Evolutionary conservation across 73 alveolate species (phyloP).

Genomic region (Uronychia setigera): DNA sequence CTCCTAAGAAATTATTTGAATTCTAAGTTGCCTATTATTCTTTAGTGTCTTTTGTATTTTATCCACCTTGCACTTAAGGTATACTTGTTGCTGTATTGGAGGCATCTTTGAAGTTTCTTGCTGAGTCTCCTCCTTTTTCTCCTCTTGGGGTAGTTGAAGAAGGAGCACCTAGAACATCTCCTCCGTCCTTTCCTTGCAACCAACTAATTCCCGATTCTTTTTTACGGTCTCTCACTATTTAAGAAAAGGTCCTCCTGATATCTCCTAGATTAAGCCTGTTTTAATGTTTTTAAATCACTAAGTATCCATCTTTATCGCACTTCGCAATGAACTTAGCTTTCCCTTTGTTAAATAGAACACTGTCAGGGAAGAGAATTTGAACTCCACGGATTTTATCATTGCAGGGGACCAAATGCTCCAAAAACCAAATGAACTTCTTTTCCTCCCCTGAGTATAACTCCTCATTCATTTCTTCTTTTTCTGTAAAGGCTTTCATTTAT

Average conservation of each 20-base stretch:
- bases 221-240: slow-evolving; percentile 52
- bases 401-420: slow-evolving; percentile 53
- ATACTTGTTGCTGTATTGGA: too few species aligned
- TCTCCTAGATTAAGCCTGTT: slow-evolving; percentile 37
- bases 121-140: too few species aligned
- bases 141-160: not conserved
- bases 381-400: slow-evolving; percentile 65
- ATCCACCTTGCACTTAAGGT: too few species aligned
- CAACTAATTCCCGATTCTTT: too few species aligned
- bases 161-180: too few species aligned
- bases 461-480: slow-evolving; percentile 28
- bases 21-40: too few species aligned
- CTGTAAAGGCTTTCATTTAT: not conserved
- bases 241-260: slow-evolving; percentile 30
- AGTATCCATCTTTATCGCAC: slow-evolving; percentile 54
- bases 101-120: too few species aligned
- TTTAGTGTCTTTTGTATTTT: too few species aligned
- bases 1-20: too few species aligned
- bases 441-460: slow-evolving; percentile 21
- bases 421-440: slow-evolving; percentile 56
- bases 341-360: slow-evolving; percentile 56
- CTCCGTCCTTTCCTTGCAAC: too few species aligned
- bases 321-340: slow-evolving; percentile 49
- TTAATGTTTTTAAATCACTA: slow-evolving; percentile 15
- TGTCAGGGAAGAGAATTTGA: slow-evolving; percentile 64